Percentiles rank a stretch among this genome's conserved stretches.
phyloP scores from a whole-genome alignment of 2,329 filamentous ascomycete genomes.

The Ophiostoma ulmi region DNA sequence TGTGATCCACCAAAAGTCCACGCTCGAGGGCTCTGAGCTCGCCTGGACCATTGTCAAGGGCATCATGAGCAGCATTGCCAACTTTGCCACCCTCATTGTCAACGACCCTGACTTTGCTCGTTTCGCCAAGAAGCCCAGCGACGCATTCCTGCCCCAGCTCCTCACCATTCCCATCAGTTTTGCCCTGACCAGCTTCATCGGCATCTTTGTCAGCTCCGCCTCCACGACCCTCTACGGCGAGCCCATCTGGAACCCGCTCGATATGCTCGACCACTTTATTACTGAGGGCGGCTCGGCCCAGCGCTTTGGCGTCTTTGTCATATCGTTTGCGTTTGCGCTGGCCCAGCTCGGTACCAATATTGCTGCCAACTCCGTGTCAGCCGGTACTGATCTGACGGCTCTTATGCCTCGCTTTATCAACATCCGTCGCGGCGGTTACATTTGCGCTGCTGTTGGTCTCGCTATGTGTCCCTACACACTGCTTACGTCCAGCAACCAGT shows the following conservation, averaged over 20 bases:
- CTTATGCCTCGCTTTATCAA: constrained; percentile 73
- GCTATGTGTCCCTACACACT: constrained; percentile 86
- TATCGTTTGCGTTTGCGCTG: constrained; percentile 64
- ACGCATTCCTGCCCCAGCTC: constrained; percentile 30
- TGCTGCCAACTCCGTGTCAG: constrained; percentile 78
- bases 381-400: constrained; percentile 76
- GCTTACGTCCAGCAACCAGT: constrained; percentile 68
- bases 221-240: constrained; percentile 62
- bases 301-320: constrained; percentile 71
- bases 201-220: constrained; percentile 71
- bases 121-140: constrained; percentile 32
- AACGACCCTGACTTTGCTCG: constrained; percentile 38
- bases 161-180: constrained; percentile 56
- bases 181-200: constrained; percentile 76
- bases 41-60: constrained; percentile 38
- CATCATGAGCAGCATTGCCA: constrained; percentile 38
- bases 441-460: constrained; percentile 73
- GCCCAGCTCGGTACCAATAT: constrained; percentile 85
- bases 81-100: constrained; percentile 36
- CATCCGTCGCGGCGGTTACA: constrained; percentile 80
- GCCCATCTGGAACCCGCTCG: constrained; percentile 68
- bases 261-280: constrained; percentile 62
- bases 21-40: constrained; percentile 28
- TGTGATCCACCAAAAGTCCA: constrained; percentile 23
- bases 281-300: constrained; percentile 62